Conservation (phyloP, 2,329 filamentous ascomycete species). For the Paecilomyces niveus region DNA sequence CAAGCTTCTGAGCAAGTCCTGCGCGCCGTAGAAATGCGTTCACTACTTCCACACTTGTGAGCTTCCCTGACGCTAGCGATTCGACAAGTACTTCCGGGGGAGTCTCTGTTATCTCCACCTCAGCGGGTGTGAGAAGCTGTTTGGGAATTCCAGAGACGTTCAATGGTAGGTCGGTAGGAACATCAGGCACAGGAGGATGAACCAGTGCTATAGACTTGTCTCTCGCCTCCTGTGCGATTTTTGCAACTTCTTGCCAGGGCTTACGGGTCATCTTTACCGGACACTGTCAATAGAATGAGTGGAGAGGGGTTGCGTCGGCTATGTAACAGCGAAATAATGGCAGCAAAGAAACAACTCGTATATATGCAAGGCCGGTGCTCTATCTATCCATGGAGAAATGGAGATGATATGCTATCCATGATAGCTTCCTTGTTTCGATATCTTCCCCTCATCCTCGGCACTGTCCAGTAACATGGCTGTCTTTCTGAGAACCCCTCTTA, state of each 20-base stretch:
- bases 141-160: conserved; percentile 32
- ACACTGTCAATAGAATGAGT: not conserved
- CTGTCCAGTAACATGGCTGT: not conserved
- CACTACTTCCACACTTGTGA: conserved; percentile 40
- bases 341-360: not conserved
- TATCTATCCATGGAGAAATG: not conserved
- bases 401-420: not conserved
- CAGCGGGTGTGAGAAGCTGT: conserved; percentile 38
- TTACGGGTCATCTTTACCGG: not conserved
- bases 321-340: not conserved
- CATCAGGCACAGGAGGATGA: conserved; percentile 26
- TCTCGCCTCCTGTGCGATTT: conserved; percentile 29
- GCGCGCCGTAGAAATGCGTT: conserved; percentile 51
- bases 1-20: conserved; percentile 45
- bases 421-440: not conserved
- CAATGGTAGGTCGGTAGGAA: conserved; percentile 24
- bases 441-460: not conserved
- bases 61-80: conserved; percentile 37
- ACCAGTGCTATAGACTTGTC: conserved; percentile 29
- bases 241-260: conserved; percentile 31
- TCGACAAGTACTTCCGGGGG: conserved; percentile 37
- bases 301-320: not conserved
- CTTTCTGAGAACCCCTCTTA: not conserved
- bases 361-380: not conserved
- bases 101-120: conserved; percentile 46